These are phyloP conservation scores for Saccharomyces hybrid DNA, from an alignment of 1,139 yeast genomes.

Conservation along the genomic window DNA sequence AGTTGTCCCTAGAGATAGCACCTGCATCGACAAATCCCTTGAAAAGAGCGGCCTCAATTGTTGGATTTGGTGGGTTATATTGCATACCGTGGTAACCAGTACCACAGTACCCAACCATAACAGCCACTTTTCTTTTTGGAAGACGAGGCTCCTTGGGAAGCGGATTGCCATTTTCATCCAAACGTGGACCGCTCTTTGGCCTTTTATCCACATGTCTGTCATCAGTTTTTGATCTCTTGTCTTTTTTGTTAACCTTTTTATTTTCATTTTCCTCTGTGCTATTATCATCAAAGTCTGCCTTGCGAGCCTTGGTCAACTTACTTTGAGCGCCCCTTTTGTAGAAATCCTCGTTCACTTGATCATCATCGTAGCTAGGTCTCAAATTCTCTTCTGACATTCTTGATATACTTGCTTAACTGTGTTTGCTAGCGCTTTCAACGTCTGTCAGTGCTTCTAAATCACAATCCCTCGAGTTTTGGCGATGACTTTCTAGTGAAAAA, in stretches of 20 bases:
- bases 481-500: neutral
- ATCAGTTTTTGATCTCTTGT: slow-evolving; percentile 2
- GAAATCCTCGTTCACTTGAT: slow-evolving; percentile 32
- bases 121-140: slow-evolving; percentile 66
- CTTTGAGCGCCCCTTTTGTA: slow-evolving; percentile 39
- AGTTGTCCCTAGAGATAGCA: slow-evolving; percentile 81
- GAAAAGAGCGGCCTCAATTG: slow-evolving; percentile 91
- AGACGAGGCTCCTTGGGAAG: slow-evolving; percentile 36
- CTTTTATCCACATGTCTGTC: slow-evolving; percentile 16
- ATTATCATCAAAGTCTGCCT: slow-evolving; percentile 33
- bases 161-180: slow-evolving; percentile 59
- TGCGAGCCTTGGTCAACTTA: slow-evolving; percentile 43
- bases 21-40: slow-evolving; percentile 82
- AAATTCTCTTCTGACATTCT: slow-evolving; percentile 16
- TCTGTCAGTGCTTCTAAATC: no score
- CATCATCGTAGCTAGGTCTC: slow-evolving; percentile 18
- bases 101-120: slow-evolving; percentile 93
- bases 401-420: neutral
- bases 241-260: slow-evolving; percentile 17
- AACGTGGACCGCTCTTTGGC: slow-evolving; percentile 24
- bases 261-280: slow-evolving; percentile 18
- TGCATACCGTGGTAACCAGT: slow-evolving; percentile 99
- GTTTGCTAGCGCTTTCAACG: neutral
- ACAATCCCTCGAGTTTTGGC: neutral
- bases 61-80: slow-evolving; percentile 78